Evolutionary conservation across 441 rosid species (phyloP).

Genomic region (Raphanus hybrid): DNA sequence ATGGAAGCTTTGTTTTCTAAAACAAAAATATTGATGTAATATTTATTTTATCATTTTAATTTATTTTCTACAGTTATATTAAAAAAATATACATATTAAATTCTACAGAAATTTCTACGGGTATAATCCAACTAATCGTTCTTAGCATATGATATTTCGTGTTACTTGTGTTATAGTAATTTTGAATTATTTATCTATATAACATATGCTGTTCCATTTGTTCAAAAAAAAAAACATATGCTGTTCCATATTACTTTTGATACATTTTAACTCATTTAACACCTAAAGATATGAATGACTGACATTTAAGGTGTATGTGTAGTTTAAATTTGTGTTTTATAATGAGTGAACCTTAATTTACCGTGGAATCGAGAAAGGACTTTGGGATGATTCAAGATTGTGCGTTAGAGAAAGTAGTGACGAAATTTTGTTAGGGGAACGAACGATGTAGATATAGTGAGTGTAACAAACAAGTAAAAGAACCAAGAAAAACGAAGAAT

Average conservation of each 20-base stretch:
- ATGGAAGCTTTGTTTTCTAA: too few relatives aligned
- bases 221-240: too few relatives aligned
- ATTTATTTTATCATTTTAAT: too few relatives aligned
- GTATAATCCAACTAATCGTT: too few relatives aligned
- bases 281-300: background rate
- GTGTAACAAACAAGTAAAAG: background rate
- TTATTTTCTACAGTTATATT: too few relatives aligned
- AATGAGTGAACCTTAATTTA: background rate
- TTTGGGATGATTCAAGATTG: background rate
- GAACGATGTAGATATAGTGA: background rate
- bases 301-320: background rate
- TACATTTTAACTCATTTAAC: background rate
- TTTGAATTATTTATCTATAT: background rate
- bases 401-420: background rate
- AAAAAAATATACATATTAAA: too few relatives aligned
- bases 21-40: too few relatives aligned
- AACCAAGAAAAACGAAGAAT: background rate
- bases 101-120: too few relatives aligned
- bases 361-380: background rate
- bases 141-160: too few relatives aligned
- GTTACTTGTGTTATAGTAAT: background rate
- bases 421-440: background rate
- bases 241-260: background rate
- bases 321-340: background rate
- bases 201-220: background rate